Percentiles rank a stretch among this genome's conserved stretches.
Conservation (phyloP, 2,329 filamentous ascomycete species). For the Cadophora malorum region DNA sequence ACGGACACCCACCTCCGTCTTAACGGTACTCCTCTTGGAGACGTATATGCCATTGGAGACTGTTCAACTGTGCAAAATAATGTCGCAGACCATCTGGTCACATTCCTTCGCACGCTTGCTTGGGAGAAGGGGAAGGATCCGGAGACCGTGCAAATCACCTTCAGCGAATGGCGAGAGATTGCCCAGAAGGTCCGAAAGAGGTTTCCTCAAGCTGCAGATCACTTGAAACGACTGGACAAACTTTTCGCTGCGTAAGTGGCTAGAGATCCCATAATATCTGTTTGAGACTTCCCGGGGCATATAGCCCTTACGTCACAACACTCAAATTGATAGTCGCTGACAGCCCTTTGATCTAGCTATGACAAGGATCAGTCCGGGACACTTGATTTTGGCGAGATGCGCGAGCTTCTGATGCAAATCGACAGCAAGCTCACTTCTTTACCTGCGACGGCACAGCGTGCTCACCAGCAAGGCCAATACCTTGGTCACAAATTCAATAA, state of each 20-base stretch:
- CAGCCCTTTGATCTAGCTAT: constrained; percentile 54
- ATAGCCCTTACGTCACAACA: not conserved
- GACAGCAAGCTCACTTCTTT: constrained; percentile 93
- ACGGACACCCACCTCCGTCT: constrained; percentile 93
- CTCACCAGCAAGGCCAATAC: constrained; percentile 94
- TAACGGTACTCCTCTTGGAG: constrained; percentile 85
- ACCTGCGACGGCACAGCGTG: constrained; percentile 93
- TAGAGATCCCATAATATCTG: not conserved
- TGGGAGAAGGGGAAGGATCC: constrained; percentile 93
- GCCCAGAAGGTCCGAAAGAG: constrained; percentile 83
- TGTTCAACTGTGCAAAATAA: constrained; percentile 98
- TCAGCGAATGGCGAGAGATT: constrained; percentile 85
- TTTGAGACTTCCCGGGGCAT: not conserved
- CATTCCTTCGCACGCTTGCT: constrained; percentile 85
- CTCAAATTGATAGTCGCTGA: not conserved
- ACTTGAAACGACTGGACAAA: constrained; percentile 87
- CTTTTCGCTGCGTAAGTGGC: constrained; percentile 73
- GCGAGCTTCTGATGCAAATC: constrained; percentile 87
- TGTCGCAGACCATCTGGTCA: constrained; percentile 86
- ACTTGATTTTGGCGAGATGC: constrained; percentile 90
- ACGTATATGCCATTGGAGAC: constrained; percentile 96
- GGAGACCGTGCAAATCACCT: constrained; percentile 84
- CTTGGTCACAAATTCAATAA: constrained; percentile 94
- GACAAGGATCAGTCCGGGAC: constrained; percentile 93
- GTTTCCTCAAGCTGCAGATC: constrained; percentile 88